Percentiles rank a stretch among this genome's conserved stretches.
Conservation (phyloP, 257 asterid species). For the Gentiana dahurica region DNA sequence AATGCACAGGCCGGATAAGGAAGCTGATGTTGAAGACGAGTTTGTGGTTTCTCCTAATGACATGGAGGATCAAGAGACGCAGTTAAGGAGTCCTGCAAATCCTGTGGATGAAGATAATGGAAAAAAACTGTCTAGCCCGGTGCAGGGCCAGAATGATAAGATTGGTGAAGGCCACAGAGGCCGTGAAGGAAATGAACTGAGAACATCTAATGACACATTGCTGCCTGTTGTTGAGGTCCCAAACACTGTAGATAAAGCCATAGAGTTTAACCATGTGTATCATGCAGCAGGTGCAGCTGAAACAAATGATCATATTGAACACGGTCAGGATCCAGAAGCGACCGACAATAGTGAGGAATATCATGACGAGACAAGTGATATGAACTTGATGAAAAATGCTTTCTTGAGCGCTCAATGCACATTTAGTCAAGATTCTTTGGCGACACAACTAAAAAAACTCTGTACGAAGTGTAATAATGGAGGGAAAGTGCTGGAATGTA, state of each 20-base stretch:
- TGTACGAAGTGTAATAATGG: slow-evolving; percentile 46
- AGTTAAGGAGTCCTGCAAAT: slow-evolving; percentile 11
- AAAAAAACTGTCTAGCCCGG: slow-evolving; percentile 15
- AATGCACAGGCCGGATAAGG: slow-evolving; percentile 14
- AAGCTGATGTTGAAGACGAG: slow-evolving; percentile 10
- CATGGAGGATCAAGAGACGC: slow-evolving; percentile 10
- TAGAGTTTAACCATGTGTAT: slow-evolving; percentile 2
- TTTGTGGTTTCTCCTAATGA: slow-evolving; percentile 13
- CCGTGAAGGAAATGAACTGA: slow-evolving; percentile 11
- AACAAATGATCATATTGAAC: slow-evolving; percentile 14
- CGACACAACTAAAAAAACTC: slow-evolving; percentile 20
- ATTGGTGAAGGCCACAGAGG: slow-evolving; percentile 15
- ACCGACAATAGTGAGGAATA: slow-evolving; percentile 29
- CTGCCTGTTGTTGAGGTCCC: slow-evolving; percentile 5
- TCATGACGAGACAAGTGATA: slow-evolving; percentile 31
- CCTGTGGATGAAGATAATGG: slow-evolving; percentile 11
- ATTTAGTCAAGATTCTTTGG: slow-evolving; percentile 35
- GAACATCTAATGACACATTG: slow-evolving; percentile 6
- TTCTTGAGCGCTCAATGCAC: slow-evolving; percentile 44
- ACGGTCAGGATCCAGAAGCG: slow-evolving; percentile 14
- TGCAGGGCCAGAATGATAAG: slow-evolving; percentile 18
- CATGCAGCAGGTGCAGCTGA: slow-evolving; percentile 9
- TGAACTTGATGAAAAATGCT: slow-evolving; percentile 29
- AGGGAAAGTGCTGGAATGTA: slow-evolving; percentile 40
- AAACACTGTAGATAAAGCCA: slow-evolving; percentile 11